A percentile compares a stretch with the other conserved stretches of the same genome.
Evolutionary conservation across 2,329 filamentous ascomycete species (phyloP).

Genomic region (Fusarium odoratissimum): DNA sequence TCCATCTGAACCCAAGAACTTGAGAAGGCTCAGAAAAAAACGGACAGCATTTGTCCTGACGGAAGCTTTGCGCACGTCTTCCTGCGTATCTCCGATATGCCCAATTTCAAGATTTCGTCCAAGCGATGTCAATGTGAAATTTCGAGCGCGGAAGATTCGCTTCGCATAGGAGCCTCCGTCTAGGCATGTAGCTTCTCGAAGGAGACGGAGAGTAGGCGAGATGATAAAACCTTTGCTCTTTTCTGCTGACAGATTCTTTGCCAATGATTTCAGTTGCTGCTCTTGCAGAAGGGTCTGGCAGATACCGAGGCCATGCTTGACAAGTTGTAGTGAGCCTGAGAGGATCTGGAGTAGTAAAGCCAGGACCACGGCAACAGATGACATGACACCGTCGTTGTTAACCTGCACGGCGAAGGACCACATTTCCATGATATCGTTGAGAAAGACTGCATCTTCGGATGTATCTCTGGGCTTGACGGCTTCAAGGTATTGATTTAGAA

Average conservation of each 20-base stretch:
- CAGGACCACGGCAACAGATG: constrained; percentile 82
- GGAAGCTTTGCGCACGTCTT: constrained; percentile 78
- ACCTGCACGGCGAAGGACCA: constrained; percentile 86
- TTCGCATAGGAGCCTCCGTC: constrained; percentile 86
- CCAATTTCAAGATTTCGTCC: constrained; percentile 83
- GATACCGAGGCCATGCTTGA: constrained; percentile 79
- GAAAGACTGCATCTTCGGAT: constrained; percentile 66
- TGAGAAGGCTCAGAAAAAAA: constrained; percentile 83
- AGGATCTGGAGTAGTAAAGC: constrained; percentile 84
- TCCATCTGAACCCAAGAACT: constrained; percentile 78
- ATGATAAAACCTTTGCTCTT: constrained; percentile 90
- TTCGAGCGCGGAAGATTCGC: constrained; percentile 80
- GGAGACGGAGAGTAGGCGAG: constrained; percentile 84
- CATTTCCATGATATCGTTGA: constrained; percentile 84
- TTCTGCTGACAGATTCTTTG: constrained; percentile 80
- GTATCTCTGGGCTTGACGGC: constrained; percentile 61
- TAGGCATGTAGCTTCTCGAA: constrained; percentile 86
- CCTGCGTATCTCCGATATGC: constrained; percentile 64
- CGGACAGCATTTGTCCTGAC: constrained; percentile 85
- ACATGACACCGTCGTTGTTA: constrained; percentile 84
- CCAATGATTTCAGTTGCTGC: constrained; percentile 82
- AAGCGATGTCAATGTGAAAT: constrained; percentile 82
- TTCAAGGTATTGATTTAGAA: constrained; percentile 77
- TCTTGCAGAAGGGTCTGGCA: constrained; percentile 86
- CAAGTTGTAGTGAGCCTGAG: constrained; percentile 78